These are phyloP conservation scores for Beauveria sp. DNA, from an alignment of 2,329 filamentous ascomycete species.

Conservation along the genomic window DNA sequence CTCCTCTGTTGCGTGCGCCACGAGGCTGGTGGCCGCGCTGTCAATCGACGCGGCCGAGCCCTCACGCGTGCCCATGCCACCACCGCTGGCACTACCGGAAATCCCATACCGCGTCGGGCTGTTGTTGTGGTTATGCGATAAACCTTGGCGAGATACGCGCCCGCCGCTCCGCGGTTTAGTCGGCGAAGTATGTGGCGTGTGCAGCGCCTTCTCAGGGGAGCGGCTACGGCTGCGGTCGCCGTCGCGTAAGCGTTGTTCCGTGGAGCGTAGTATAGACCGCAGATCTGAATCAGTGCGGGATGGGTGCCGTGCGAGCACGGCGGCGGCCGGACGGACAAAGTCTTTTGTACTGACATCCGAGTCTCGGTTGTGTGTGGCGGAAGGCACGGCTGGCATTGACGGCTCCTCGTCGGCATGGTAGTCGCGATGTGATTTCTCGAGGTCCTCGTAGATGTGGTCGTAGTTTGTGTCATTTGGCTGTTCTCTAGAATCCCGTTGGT, in stretches of 20 bases:
- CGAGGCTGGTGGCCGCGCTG: conserved; percentile 34
- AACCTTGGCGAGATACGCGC: background rate
- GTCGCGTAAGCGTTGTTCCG: conserved; percentile 42
- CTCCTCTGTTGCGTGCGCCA: conserved; percentile 28
- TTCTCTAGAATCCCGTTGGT: background rate
- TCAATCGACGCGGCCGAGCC: conserved; percentile 29
- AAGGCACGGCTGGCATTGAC: background rate
- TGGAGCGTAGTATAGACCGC: conserved; percentile 43
- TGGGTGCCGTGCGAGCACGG: background rate
- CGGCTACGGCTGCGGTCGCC: conserved; percentile 20
- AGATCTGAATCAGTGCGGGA: conserved; percentile 38
- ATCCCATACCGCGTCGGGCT: background rate
- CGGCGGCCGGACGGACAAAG: background rate
- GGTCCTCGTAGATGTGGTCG: background rate
- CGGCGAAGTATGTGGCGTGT: conserved; percentile 22
- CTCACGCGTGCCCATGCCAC: conserved; percentile 15
- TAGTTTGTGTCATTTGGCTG: background rate
- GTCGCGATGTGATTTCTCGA: background rate
- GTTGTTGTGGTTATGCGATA: background rate
- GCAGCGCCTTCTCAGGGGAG: conserved; percentile 22
- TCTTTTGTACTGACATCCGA: background rate
- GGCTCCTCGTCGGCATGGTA: background rate
- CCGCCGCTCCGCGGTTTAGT: conserved; percentile 13
- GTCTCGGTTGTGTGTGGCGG: background rate
- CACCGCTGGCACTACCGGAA: background rate